Conservation (phyloP, 164 flowering plant species). For the Liriodendron chinense region DNA sequence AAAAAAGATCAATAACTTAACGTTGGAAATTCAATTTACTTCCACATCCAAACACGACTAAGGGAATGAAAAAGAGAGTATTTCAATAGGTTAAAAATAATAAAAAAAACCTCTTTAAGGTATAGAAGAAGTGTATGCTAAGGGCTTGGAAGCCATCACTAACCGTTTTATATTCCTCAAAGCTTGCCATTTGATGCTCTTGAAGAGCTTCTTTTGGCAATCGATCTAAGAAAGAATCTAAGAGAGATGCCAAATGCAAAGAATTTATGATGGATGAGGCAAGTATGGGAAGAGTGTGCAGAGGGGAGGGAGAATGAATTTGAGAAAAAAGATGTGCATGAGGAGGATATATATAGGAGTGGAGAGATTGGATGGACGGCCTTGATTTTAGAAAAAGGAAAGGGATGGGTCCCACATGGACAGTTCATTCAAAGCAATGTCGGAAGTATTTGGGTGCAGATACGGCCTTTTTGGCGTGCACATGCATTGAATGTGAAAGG, state of each 20-base stretch:
- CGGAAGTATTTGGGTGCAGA: neutral
- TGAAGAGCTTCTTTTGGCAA: neutral
- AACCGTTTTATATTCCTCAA: neutral
- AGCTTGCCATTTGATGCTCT: neutral
- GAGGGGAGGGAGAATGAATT: neutral
- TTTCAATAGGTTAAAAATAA: too few relatives aligned
- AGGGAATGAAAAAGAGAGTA: too few relatives aligned
- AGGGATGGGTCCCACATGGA: neutral
- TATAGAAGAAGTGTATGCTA: too few relatives aligned
- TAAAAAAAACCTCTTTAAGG: too few relatives aligned
- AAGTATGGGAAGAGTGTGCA: too few relatives aligned
- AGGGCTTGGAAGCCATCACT: neutral
- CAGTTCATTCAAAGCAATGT: neutral
- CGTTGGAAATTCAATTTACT: too few relatives aligned
- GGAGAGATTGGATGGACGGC: neutral
- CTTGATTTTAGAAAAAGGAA: neutral
- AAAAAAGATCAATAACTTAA: too few relatives aligned
- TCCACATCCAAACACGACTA: too few relatives aligned
- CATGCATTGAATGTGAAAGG: neutral
- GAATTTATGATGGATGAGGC: neutral
- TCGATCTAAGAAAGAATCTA: neutral
- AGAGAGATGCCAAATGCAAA: neutral
- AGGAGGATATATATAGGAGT: neutral
- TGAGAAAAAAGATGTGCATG: neutral
- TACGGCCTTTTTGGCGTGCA: neutral